Base-by-base conservation (phyloP, 2,329 filamentous ascomycete species). In the Allantophomopsis lycopodina region DNA sequence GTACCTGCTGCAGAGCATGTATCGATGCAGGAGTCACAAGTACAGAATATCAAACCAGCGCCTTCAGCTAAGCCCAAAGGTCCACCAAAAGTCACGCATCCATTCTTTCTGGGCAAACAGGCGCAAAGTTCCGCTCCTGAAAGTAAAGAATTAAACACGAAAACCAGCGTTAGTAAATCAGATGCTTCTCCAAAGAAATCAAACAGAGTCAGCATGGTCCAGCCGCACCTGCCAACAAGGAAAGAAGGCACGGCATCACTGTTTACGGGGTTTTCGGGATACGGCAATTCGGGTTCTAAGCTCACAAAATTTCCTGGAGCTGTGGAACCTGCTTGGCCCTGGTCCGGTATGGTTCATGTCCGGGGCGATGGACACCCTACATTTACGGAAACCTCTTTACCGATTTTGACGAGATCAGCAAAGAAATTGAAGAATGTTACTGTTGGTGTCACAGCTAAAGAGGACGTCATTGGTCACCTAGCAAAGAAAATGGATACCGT, bases 251-350 rank as follows among this genome's bases (percentile, higher is more conserved):
- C 23, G 23, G 23, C 23, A 3, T 28, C 23, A 8, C 23, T 28
- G 23, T 61, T 63, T 4, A 50, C 56, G 3, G 63, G 61, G 0
- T 51, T 17, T 42, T 35, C 28, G 30, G 46, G 49, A 6, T 52
- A 54, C 36, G 48, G 47, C 13, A 45, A 36, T 16, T n/a, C 15
- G 3, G 40, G 42, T 30, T 20, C 45, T 13, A 56, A 50, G 32
- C 41, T 50, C 38, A 42, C 74, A 4, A 84, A 74, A 50, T 65
- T 80, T n/a, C 74, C 78, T 0, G 83, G 81, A 2, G 67, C 78
- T 7, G 62, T 65, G 45, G 67, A 83, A 40, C 72, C 83, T 3
- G 65, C 74, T n/a, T 91, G 83, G 79, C 84, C 84, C 31, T 69
- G 73, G 37, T 66, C 68, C 45, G 79, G 66, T 6, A 75, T 74